Evolutionary conservation across 345 rosid species (phyloP).

Genomic region (Salix caprea): DNA sequence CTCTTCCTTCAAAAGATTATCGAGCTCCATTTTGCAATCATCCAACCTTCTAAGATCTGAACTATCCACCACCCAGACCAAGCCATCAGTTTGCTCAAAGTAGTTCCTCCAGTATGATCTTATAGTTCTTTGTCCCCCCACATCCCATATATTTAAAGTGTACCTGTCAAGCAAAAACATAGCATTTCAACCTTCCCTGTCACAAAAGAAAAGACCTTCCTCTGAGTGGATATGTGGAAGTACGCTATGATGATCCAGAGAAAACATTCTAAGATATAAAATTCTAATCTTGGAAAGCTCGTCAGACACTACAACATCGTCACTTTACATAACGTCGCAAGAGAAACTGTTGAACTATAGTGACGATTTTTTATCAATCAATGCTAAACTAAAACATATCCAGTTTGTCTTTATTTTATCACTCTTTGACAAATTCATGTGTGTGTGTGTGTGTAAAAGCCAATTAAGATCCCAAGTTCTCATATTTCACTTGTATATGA

Average conservation of each 20-base stretch:
- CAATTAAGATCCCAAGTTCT: too few relatives aligned
- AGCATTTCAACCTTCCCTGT: not conserved
- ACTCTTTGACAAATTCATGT: too few relatives aligned
- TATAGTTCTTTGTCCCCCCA: conserved; percentile 89
- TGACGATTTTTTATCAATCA: too few relatives aligned
- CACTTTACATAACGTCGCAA: not conserved
- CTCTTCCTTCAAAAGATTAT: conserved; percentile 95
- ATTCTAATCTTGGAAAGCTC: not conserved
- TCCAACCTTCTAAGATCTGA: conserved; percentile 85
- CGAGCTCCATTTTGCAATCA: conserved; percentile 89
- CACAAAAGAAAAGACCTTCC: too few relatives aligned
- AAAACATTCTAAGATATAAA: conserved; percentile 2
- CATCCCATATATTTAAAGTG: conserved; percentile 87
- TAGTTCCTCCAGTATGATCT: conserved; percentile 95
- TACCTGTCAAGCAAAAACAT: conserved; percentile 40
- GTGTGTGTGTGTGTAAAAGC: too few relatives aligned
- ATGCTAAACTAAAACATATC: too few relatives aligned
- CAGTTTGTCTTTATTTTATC: too few relatives aligned
- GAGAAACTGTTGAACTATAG: not conserved
- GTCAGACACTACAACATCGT: not conserved
- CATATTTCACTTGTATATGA: too few relatives aligned
- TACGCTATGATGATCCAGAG: too few relatives aligned
- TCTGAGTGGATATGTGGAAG: too few relatives aligned
- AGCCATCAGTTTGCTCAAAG: conserved; percentile 96
- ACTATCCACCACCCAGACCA: conserved; percentile 94